These are phyloP conservation scores for Odontarrhena argentea DNA, from an alignment of 345 rosid species.

Conservation along the genomic window DNA sequence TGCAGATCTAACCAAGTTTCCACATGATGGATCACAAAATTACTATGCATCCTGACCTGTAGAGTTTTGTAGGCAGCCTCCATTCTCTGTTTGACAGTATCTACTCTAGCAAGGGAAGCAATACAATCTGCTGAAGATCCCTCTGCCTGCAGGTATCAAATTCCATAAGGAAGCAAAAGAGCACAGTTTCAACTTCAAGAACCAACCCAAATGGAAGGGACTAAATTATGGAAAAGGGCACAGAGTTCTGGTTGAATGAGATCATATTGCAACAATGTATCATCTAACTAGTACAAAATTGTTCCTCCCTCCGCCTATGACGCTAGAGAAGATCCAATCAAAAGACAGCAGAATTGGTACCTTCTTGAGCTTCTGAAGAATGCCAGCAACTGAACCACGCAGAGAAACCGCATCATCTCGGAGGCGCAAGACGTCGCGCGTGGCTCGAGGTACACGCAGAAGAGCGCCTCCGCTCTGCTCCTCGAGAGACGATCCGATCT, in stretches of 20 bases:
- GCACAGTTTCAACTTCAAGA: not conserved
- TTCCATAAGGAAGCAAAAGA: not conserved
- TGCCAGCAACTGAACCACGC: slow-evolving; percentile 74
- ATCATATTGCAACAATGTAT: not conserved
- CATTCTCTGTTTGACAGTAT: slow-evolving; percentile 96
- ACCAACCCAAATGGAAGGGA: not conserved
- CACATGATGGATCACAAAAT: slow-evolving; percentile 18
- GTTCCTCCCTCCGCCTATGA: not conserved
- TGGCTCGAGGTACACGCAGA: slow-evolving; percentile 94
- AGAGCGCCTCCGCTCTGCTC: slow-evolving; percentile 87
- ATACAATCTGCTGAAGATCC: slow-evolving; percentile 94
- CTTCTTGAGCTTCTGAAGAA: slow-evolving; percentile 92
- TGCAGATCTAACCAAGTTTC: not conserved
- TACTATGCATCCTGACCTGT: slow-evolving; percentile 54
- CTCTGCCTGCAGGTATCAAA: slow-evolving; percentile 65
- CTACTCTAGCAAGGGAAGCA: slow-evolving; percentile 90
- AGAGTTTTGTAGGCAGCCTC: slow-evolving; percentile 91
- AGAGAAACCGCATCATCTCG: slow-evolving; percentile 91
- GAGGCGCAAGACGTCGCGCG: slow-evolving; percentile 89
- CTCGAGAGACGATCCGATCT: slow-evolving; percentile 93
- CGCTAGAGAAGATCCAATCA: slow-evolving; percentile 23
- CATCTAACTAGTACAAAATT: slow-evolving; percentile 3
- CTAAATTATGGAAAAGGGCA: not conserved
- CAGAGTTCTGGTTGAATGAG: not conserved
- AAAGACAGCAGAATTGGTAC: slow-evolving; percentile 38